Evolutionary conservation across 176 grass and related monocot genomes (phyloP).

Genomic region (Oryza officinalis): DNA sequence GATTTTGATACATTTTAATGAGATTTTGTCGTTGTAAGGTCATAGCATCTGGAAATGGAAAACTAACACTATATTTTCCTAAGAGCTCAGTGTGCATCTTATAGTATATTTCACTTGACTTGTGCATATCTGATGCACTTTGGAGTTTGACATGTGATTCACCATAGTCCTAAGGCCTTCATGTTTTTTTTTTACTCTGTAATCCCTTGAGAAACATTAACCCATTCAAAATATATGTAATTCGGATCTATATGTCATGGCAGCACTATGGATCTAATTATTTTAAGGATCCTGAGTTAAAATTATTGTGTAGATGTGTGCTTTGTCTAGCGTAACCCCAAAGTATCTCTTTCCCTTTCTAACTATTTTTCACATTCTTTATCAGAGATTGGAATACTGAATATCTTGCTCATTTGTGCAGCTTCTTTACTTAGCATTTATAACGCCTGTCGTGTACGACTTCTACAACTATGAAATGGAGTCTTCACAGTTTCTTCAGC

Average conservation of each 20-base stretch:
- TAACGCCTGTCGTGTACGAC: constrained; percentile 60
- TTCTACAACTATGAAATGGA: constrained; percentile 80
- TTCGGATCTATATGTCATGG: background rate
- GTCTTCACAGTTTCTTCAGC: constrained; percentile 40
- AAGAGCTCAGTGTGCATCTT: background rate
- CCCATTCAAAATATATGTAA: background rate
- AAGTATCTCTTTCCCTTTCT: background rate
- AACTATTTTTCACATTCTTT: background rate
- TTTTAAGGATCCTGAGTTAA: background rate
- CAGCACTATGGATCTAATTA: background rate
- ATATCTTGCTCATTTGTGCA: constrained; percentile 40
- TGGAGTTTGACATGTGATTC: background rate
- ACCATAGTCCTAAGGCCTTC: background rate
- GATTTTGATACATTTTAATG: background rate
- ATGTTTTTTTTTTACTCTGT: background rate
- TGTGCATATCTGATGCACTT: background rate
- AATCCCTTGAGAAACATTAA: background rate
- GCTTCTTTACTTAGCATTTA: constrained; percentile 58
- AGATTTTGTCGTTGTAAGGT: background rate
- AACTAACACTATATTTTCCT: background rate
- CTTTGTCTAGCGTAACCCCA: background rate
- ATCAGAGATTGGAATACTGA: background rate
- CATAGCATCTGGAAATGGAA: constrained; percentile 3
- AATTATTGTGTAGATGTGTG: background rate
- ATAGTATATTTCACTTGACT: background rate